Conservation (phyloP, 2,329 filamentous ascomycete genomes). For the Arthrocladium fulminans region DNA sequence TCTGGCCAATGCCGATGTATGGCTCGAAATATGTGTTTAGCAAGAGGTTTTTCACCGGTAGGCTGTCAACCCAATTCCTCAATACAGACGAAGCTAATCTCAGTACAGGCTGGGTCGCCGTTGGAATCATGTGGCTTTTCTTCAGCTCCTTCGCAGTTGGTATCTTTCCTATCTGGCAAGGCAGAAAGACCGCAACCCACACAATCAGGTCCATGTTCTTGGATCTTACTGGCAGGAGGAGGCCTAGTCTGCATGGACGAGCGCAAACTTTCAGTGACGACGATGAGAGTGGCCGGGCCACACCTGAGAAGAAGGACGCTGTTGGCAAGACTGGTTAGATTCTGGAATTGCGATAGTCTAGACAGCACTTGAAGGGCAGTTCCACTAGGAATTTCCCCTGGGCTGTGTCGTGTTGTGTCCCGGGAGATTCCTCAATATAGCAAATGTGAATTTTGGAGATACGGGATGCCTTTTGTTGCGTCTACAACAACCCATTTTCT, state of each 20-base stretch:
- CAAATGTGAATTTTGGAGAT: no score
- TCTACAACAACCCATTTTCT: no score
- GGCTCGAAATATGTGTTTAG: slow-evolving; percentile 72
- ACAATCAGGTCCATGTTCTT: slow-evolving; percentile 54
- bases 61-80: not conserved
- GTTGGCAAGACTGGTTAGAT: slow-evolving; percentile 10
- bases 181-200: slow-evolving; percentile 55
- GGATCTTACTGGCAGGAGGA: slow-evolving; percentile 45
- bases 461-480: no score
- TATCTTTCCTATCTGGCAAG: slow-evolving; percentile 73
- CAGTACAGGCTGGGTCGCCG: slow-evolving; percentile 58
- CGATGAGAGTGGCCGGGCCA: slow-evolving; percentile 38
- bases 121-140: slow-evolving; percentile 74
- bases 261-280: slow-evolving; percentile 23
- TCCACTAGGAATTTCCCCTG: no score
- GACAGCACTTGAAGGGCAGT: no score
- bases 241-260: slow-evolving; percentile 25
- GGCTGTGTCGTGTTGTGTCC: no score
- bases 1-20: slow-evolving; percentile 93
- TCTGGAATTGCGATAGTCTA: not conserved
- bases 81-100: not conserved
- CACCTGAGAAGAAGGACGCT: slow-evolving; percentile 39
- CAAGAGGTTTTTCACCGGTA: slow-evolving; percentile 64
- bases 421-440: no score
- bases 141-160: slow-evolving; percentile 64